Conservation (phyloP, 2,329 filamentous ascomycete species). For the Pseudocercospora eumusae region DNA sequence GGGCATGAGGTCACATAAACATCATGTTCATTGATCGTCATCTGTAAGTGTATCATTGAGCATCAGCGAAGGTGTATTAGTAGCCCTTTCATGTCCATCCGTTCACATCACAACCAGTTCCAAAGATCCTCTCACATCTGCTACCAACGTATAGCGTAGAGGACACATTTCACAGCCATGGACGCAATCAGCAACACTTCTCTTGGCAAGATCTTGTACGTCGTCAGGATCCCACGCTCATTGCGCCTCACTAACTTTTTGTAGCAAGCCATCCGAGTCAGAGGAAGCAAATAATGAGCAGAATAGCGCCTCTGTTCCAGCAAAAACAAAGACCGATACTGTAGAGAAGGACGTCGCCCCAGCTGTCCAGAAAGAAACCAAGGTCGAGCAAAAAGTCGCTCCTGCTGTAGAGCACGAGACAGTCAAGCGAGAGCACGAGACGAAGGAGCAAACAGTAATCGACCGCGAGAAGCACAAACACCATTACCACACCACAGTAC, state of each 20-base stretch:
- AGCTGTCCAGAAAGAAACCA: slow-evolving; percentile 23
- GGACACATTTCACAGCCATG: not conserved
- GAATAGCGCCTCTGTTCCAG: not conserved
- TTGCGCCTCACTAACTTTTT: not conserved
- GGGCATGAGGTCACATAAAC: too few species aligned
- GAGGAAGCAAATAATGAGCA: not conserved
- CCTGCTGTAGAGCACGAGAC: slow-evolving; percentile 30
- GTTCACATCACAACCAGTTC: too few species aligned
- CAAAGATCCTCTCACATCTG: too few species aligned
- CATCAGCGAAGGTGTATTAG: too few species aligned
- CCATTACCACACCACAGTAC: slow-evolving; percentile 36
- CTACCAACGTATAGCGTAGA: too few species aligned
- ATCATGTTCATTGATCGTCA: too few species aligned
- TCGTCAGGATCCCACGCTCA: not conserved
- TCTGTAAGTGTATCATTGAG: too few species aligned
- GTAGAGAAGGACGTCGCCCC: not conserved
- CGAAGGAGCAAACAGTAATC: slow-evolving; percentile 22
- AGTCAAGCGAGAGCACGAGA: slow-evolving; percentile 21
- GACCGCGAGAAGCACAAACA: slow-evolving; percentile 30
- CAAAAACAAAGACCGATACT: not conserved
- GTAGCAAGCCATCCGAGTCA: not conserved
- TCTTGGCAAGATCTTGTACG: slow-evolving; percentile 4
- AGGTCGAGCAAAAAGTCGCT: slow-evolving; percentile 26
- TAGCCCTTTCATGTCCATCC: too few species aligned
- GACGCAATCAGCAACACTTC: slow-evolving; percentile 1